Evolutionary conservation across 148 eudicot genomes (phyloP), one percentile per base, ranked within the genome.

Genomic region (Rhododendron ferrugineum): DNA sequence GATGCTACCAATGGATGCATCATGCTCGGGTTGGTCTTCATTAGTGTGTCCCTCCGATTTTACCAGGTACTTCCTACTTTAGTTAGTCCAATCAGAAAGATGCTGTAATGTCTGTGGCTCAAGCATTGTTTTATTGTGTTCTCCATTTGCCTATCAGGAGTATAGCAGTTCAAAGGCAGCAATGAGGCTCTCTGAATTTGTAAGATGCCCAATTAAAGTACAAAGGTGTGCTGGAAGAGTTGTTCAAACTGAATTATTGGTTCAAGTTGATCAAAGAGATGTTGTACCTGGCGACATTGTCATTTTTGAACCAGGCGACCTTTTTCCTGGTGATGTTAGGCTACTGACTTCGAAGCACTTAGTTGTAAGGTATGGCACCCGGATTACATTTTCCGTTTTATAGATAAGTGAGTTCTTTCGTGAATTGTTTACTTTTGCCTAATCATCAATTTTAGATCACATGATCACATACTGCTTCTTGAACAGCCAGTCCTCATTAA

Each of bases 301-400:
- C 58, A 73, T 85, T 86, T 89, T 91, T 79, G 89, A 87, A 84
- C 89, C 89, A n/a, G 93, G 93, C 2, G 93, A 91, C 80, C 90
- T 91, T 84, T 91, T 91, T 83, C 93, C 93, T 13, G 93, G 93
- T 77, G 93, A 91, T 68, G 88, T 89, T 72, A 88, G 93, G 82
- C 88, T 91, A 72, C 78, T 91, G 82, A 88, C 91, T 83, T 91
- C 93, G 42, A 89, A 87, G 82, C 76, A 88, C 26, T 85, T 91
- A 88, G 89, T 85, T 81, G 90, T 91, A 85, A 91, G 91, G 93
- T 91, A 89, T 84, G 82, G 44, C 40, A 76, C 70, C 74, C 66
- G 40, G 78, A 40, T 36, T 50, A 52, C 40, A 56, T 66, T 68
- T 74, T 85, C 26, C 80, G 4, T 77, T 86, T 30, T 46, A 6